phyloP scores from a whole-genome alignment of 164 flowering plant genomes.

The Nymphaea colorata region DNA sequence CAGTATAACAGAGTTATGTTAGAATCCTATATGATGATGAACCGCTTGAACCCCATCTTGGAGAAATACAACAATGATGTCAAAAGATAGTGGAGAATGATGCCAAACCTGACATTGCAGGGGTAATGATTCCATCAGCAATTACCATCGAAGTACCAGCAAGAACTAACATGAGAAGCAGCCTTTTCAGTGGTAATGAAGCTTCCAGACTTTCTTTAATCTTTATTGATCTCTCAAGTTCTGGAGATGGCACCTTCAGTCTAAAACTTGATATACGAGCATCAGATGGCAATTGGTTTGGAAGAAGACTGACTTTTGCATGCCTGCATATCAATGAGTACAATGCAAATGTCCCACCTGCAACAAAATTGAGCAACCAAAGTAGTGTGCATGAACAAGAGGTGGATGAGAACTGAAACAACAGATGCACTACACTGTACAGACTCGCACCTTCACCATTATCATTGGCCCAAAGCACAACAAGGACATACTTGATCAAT shows the following conservation, averaged over 20 bases:
- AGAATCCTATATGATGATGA: background rate
- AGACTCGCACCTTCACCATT: conserved; percentile 72
- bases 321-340: conserved; percentile 94
- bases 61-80: background rate
- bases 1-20: background rate
- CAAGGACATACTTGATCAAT: conserved; percentile 76
- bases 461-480: conserved; percentile 97
- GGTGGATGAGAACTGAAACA: background rate
- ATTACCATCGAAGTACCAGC: conserved; percentile 96
- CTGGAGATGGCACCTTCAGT: conserved; percentile 94
- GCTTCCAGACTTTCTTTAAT: conserved; percentile 85
- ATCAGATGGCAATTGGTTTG: conserved; percentile 96
- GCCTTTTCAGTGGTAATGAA: conserved; percentile 68
- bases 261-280: conserved; percentile 98
- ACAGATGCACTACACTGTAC: background rate
- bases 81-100: background rate
- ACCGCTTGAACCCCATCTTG: background rate
- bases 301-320: conserved; percentile 97
- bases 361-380: conserved; percentile 11
- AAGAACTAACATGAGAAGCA: conserved; percentile 78
- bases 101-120: conserved; percentile 95
- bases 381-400: background rate
- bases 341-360: conserved; percentile 98
- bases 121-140: conserved; percentile 93
- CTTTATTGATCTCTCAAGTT: conserved; percentile 91